Evolutionary conservation across 371 early-diverging fungal species (phyloP).

Genomic region (Mucor circinelloides): DNA sequence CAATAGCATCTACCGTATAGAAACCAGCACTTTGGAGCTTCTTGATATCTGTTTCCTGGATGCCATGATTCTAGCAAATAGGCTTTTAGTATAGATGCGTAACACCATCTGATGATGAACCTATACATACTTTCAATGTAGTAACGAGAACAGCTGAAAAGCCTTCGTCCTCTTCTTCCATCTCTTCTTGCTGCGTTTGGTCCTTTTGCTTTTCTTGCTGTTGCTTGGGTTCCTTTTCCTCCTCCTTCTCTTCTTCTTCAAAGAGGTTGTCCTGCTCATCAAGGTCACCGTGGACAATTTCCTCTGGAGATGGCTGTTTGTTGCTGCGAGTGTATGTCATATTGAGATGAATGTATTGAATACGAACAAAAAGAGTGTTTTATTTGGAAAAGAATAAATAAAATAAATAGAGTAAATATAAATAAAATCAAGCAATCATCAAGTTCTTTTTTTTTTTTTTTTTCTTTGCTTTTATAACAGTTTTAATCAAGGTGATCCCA

Average conservation of each 20-base stretch:
- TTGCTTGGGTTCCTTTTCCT: background rate
- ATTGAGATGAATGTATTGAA: background rate
- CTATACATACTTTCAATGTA: conserved; percentile 3
- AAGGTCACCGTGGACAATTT: background rate
- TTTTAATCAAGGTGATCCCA: background rate
- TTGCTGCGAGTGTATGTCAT: background rate
- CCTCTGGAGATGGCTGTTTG: background rate
- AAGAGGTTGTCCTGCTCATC: background rate
- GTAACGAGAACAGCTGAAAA: conserved; percentile 2
- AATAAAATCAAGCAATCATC: background rate
- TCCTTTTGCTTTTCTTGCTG: background rate
- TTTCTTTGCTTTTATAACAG: background rate
- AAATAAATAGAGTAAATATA: background rate
- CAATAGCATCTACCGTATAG: conserved; percentile 92
- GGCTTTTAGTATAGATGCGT: background rate
- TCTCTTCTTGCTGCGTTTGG: background rate
- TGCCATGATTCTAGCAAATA: conserved; percentile 68
- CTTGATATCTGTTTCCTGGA: conserved; percentile 75
- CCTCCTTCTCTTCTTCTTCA: background rate
- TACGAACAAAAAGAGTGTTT: background rate
- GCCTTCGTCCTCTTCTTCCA: conserved; percentile 5
- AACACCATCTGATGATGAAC: background rate
- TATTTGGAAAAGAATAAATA: background rate
- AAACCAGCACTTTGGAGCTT: conserved; percentile 90
- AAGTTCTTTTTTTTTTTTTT: background rate